A percentile compares a stretch with the other conserved stretches of the same genome.
phyloP scores from a whole-genome alignment of 73 alveolate genomes.

The Paramecium sonneborni region DNA sequence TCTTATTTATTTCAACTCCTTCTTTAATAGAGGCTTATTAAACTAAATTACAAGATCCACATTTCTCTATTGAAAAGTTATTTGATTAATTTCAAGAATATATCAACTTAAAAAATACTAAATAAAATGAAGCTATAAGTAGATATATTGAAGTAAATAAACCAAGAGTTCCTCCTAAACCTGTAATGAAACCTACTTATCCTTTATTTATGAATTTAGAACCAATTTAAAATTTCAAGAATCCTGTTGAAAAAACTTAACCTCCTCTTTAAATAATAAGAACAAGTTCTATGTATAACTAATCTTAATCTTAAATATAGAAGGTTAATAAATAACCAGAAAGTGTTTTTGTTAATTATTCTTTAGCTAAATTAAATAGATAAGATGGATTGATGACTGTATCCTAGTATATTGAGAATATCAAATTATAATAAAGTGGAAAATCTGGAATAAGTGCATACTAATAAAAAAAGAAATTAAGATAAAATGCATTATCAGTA shows the following conservation, averaged over 20 bases:
- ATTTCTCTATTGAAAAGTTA: neutral
- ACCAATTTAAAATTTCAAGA: neutral
- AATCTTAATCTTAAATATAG: neutral
- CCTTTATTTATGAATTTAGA: conserved; percentile 43
- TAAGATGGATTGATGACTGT: neutral
- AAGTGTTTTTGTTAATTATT: neutral
- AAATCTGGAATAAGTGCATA: conserved; percentile 12
- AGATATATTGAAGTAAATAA: neutral
- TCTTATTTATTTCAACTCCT: neutral
- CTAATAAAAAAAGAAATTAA: neutral
- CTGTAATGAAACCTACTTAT: conserved; percentile 38
- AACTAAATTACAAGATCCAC: neutral
- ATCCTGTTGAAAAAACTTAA: neutral
- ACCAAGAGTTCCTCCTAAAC: neutral
- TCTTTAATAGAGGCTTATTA: conserved; percentile 14
- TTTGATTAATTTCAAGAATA: neutral
- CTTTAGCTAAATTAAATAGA: conserved; percentile 33
- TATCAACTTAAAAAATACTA: neutral
- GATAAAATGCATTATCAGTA: conserved; percentile 2
- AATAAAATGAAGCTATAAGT: neutral
- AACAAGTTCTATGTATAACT: neutral
- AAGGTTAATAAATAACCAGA: neutral
- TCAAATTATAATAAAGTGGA: neutral
- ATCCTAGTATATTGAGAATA: neutral
- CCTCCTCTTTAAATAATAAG: neutral